phyloP scores from a whole-genome alignment of 2,329 filamentous ascomycete genomes.

The Trichoderma lentiforme region DNA sequence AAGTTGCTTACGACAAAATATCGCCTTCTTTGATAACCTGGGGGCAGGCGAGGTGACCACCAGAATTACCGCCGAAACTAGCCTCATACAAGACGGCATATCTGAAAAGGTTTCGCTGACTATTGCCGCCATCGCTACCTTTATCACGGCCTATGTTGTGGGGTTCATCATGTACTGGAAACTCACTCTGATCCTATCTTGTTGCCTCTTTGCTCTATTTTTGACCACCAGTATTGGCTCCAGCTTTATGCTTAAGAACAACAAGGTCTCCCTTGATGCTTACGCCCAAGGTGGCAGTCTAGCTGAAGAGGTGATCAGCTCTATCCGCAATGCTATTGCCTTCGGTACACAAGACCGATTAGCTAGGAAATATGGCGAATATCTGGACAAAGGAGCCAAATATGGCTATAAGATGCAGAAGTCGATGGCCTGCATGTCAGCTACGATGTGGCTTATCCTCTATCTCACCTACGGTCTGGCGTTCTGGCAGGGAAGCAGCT shows the following conservation, averaged over 20 bases:
- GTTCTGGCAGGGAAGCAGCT: not conserved
- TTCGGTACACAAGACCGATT: not conserved
- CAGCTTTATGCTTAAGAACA: not conserved
- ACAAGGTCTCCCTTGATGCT: not conserved
- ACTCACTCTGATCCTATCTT: not conserved
- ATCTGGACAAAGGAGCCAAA: not conserved
- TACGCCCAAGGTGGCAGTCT: not conserved
- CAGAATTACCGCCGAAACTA: not conserved
- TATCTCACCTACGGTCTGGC: not conserved
- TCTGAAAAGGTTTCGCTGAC: not conserved
- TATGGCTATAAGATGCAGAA: not conserved
- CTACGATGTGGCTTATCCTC: not conserved
- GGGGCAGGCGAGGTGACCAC: not conserved
- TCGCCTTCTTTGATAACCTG: not conserved
- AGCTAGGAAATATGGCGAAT: not conserved
- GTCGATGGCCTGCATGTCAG: not conserved
- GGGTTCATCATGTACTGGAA: not conserved
- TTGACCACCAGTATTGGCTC: not conserved
- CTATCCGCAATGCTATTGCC: not conserved
- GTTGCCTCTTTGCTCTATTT: not conserved
- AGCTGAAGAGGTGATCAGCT: not conserved
- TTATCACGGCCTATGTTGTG: not conserved
- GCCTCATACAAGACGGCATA: not conserved
- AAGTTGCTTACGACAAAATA: not conserved
- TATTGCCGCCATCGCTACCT: not conserved